Evolutionary conservation across 805 yeast species (phyloP).

Genomic region (Candida saitoana): DNA sequence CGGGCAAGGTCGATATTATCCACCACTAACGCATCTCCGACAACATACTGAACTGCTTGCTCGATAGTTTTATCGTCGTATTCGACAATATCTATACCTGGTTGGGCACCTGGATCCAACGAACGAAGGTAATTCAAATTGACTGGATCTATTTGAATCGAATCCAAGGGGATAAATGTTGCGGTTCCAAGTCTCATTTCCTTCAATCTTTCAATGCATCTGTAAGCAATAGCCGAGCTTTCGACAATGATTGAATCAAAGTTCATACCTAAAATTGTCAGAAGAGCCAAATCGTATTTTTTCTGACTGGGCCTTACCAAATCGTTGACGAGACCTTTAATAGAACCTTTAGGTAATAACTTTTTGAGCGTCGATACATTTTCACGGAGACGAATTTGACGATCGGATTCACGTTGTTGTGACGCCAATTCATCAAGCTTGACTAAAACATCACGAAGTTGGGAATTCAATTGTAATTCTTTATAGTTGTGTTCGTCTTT

Average conservation of each 20-base stretch:
- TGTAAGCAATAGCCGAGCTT: constrained; percentile 58
- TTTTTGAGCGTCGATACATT: constrained; percentile 66
- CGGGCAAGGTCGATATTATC: constrained; percentile 68
- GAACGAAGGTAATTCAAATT: constrained; percentile 53
- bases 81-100: constrained; percentile 70
- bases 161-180: constrained; percentile 83
- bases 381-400: constrained; percentile 68
- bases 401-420: constrained; percentile 66
- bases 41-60: constrained; percentile 72
- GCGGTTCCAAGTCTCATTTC: constrained; percentile 83
- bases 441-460: constrained; percentile 55
- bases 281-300: constrained; percentile 68
- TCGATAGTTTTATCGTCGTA: constrained; percentile 62
- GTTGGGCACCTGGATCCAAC: constrained; percentile 47
- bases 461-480: constrained; percentile 60
- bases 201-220: constrained; percentile 74
- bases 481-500: constrained; percentile 37
- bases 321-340: constrained; percentile 76
- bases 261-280: constrained; percentile 72
- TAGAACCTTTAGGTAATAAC: constrained; percentile 69
- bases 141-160: constrained; percentile 53
- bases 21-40: constrained; percentile 76
- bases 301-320: constrained; percentile 72
- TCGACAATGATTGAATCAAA: constrained; percentile 86
- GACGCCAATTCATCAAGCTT: constrained; percentile 72